Evolutionary conservation across 192 early-diverging fungal species (phyloP).

Genomic region (Mortierella claussenii): DNA sequence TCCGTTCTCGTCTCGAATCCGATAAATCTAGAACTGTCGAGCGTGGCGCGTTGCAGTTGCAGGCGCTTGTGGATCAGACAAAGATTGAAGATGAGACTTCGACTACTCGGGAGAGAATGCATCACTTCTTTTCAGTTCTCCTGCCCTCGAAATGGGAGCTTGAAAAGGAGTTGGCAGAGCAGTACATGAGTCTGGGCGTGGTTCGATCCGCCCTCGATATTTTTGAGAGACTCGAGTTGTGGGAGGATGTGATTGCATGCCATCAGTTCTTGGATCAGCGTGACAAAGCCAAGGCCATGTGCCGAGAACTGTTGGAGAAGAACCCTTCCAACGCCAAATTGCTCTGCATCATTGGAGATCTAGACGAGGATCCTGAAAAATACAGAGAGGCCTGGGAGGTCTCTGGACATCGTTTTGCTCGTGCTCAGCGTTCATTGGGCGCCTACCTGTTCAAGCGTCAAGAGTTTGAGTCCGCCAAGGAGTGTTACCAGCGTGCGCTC

Average conservation of each 20-base stretch:
- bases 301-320: constrained; percentile 69
- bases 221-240: constrained; percentile 92
- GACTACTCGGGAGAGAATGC: constrained; percentile 78
- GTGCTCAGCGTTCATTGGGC: constrained; percentile 96
- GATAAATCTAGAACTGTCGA: constrained; percentile 89
- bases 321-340: constrained; percentile 84
- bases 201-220: constrained; percentile 93
- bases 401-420: constrained; percentile 81
- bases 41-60: constrained; percentile 89
- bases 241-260: constrained; percentile 94
- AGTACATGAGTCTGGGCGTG: constrained; percentile 88
- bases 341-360: constrained; percentile 91
- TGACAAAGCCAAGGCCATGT: constrained; percentile 87
- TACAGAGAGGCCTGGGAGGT: constrained; percentile 93
- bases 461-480: constrained; percentile 72
- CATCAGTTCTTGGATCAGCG: constrained; percentile 86
- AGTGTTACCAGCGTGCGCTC: constrained; percentile 85
- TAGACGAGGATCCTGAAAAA: constrained; percentile 77
- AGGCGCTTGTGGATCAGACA: constrained; percentile 97
- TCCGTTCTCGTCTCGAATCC: constrained; percentile 91
- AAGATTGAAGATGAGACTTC: constrained; percentile 70
- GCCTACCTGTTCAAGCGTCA: constrained; percentile 76
- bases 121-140: constrained; percentile 79
- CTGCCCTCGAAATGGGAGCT: constrained; percentile 96
- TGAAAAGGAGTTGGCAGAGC: constrained; percentile 90